These are phyloP conservation scores for Clitoria ternatea DNA, from an alignment of 306 rosid genomes.

Conservation along the genomic window DNA sequence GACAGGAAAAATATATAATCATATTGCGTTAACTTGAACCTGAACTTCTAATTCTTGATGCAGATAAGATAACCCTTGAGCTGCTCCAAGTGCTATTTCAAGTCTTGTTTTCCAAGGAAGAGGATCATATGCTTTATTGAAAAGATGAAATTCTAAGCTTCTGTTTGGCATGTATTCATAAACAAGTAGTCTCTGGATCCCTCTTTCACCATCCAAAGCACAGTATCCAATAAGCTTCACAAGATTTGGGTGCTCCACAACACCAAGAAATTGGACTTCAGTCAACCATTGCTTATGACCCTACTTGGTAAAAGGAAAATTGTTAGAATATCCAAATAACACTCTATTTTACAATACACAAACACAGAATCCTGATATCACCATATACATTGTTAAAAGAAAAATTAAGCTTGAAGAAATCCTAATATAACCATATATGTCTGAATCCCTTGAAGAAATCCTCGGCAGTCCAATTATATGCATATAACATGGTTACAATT, in stretches of 20 bases:
- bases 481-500: neutral
- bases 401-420: too few species aligned
- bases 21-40: conserved; percentile 38
- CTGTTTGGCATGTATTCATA: conserved; percentile 70
- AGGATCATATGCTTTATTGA: conserved; percentile 44
- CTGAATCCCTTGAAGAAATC: neutral
- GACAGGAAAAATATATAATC: neutral
- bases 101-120: conserved; percentile 72
- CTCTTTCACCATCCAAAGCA: conserved; percentile 76
- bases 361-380: neutral
- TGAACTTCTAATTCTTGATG: conserved; percentile 83
- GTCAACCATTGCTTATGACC: conserved; percentile 89
- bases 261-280: conserved; percentile 81
- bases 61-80: conserved; percentile 71
- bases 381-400: neutral
- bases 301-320: conserved; percentile 23
- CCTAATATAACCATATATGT: too few species aligned
- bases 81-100: conserved; percentile 63
- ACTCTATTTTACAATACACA: neutral
- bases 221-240: conserved; percentile 81
- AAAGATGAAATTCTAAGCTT: conserved; percentile 77
- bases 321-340: neutral
- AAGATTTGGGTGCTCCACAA: conserved; percentile 83
- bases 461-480: neutral
- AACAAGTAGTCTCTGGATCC: conserved; percentile 78